phyloP scores from a whole-genome alignment of 305 asterid species.

The Rubia occidens region DNA sequence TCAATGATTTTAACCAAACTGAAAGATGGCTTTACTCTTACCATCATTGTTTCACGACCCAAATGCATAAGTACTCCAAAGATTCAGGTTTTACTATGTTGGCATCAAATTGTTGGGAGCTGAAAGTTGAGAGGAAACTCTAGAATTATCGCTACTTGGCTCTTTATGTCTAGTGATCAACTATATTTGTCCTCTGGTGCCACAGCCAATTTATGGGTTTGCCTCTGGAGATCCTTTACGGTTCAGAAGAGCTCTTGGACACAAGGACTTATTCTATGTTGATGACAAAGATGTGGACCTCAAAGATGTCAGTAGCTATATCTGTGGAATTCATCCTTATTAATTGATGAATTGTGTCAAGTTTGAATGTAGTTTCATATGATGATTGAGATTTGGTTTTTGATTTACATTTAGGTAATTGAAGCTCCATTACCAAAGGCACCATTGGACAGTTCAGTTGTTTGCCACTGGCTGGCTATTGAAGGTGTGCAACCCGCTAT shows the following conservation, averaged over 20 bases:
- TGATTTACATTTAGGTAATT: slow-evolving; percentile 44
- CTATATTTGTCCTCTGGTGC: slow-evolving; percentile 10
- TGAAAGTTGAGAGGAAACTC: neutral
- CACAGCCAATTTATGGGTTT: slow-evolving; percentile 86
- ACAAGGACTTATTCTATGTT: slow-evolving; percentile 80
- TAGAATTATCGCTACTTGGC: neutral
- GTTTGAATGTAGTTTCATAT: slow-evolving; percentile 1
- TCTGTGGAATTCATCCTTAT: neutral
- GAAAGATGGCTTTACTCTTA: neutral
- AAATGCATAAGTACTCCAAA: neutral
- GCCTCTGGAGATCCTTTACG: slow-evolving; percentile 83
- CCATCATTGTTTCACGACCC: neutral
- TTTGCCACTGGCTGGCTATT: slow-evolving; percentile 84
- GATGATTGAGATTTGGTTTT: slow-evolving; percentile 7
- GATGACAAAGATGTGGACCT: slow-evolving; percentile 92
- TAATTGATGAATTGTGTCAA: neutral
- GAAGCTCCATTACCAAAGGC: slow-evolving; percentile 94
- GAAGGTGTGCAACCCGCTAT: slow-evolving; percentile 97
- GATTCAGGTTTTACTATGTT: neutral
- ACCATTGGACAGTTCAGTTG: slow-evolving; percentile 73
- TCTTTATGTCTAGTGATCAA: slow-evolving; percentile 1
- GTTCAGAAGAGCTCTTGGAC: slow-evolving; percentile 87
- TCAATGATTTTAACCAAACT: neutral
- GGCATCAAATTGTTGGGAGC: neutral
- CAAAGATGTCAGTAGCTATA: slow-evolving; percentile 56